Base-by-base conservation (phyloP, 1,284 basidiomycete genomes). In the Fomitopsis betulina region DNA sequence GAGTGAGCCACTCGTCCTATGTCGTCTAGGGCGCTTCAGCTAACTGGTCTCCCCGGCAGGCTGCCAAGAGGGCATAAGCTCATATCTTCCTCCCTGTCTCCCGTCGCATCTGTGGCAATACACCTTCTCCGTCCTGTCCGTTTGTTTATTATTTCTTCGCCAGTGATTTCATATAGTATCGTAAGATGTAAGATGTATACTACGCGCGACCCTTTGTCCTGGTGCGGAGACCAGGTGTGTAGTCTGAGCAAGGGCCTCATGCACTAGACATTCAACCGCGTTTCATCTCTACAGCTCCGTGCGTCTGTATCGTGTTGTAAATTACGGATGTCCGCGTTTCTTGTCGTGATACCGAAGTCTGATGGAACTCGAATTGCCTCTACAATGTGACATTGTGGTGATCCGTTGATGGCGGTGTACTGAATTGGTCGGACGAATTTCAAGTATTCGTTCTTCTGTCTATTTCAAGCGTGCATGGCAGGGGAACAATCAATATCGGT, bases 21-120 rank as follows among this genome's bases (percentile, higher is more conserved):
- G 33, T 17, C 25, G 4, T 43, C 6, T 2, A 37, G 33, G 4
- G 13, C 10, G 33, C 10, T 0, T 9, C 21, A 32, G 27, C 32
- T 51, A 10, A 51, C 33, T 6, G 4, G 13, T 5, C 19, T n/a
- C 10, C 40, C 43, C 5, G 2, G 12, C 51, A 71, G 70, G 66
- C 68, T 21, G 65, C 67, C 4, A 71, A 67, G 69, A 67, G 66
- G 62, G 63, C 65, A 58, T 71, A 57, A 66, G 23, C 27, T 23
- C 9, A 37, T 23, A 39, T 42, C 47, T 17, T 38, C 57, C 51
- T 19, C 52, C 59, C 57, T 52, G 39, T 9, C 54, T 54, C 37
- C 17, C 45, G 58, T 56, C 45, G 21, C 50, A 58, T 54, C 33
- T 63, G 58, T 61, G 56, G 25, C 58, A n/a, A 39, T 58, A 47